A percentile compares a stretch with the other conserved stretches of the same genome.
Conservation (phyloP, 1,139 yeast genomes). For the Candida glucosophila region DNA sequence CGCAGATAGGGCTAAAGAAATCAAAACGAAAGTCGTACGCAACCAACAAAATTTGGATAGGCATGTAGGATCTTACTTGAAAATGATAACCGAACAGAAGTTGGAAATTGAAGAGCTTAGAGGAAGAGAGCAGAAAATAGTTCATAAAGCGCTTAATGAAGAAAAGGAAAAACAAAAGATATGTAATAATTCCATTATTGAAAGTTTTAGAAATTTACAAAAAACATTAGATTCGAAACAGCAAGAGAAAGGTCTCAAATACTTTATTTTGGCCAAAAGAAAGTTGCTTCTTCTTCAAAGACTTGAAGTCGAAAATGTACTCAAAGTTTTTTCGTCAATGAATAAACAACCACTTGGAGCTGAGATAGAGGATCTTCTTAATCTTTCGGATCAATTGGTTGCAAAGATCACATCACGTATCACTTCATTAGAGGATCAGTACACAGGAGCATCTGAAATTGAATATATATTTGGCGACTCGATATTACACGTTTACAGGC, state of each 20-base stretch:
- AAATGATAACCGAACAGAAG: slow-evolving; percentile 78
- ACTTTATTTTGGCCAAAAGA: slow-evolving; percentile 50
- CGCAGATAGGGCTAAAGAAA: slow-evolving; percentile 86
- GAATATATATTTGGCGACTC: slow-evolving; percentile 41
- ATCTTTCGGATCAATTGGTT: slow-evolving; percentile 18
- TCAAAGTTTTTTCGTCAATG: slow-evolving; percentile 1
- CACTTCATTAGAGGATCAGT: slow-evolving; percentile 41
- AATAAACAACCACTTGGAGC: neutral
- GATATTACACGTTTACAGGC: slow-evolving; percentile 30
- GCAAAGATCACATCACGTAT: slow-evolving; percentile 21
- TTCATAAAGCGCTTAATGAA: slow-evolving; percentile 24
- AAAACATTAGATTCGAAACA: slow-evolving; percentile 30
- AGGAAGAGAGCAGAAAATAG: slow-evolving; percentile 39
- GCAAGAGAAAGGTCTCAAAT: slow-evolving; percentile 38
- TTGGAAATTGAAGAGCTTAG: slow-evolving; percentile 68
- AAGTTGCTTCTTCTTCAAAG: slow-evolving; percentile 40
- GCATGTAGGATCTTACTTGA: slow-evolving; percentile 81
- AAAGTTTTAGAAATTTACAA: slow-evolving; percentile 30
- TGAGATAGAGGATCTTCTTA: slow-evolving; percentile 6
- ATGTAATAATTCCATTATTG: slow-evolving; percentile 30
- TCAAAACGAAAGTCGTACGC: slow-evolving; percentile 70
- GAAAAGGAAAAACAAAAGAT: slow-evolving; percentile 22
- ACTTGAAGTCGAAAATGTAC: slow-evolving; percentile 26
- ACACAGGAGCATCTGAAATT: slow-evolving; percentile 40
- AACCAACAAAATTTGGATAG: slow-evolving; percentile 73